A percentile compares a stretch with the other conserved stretches of the same genome.
Evolutionary conservation across 2,329 filamentous ascomycete genomes (phyloP).

Genomic region (Orbilia blumenaviensis): DNA sequence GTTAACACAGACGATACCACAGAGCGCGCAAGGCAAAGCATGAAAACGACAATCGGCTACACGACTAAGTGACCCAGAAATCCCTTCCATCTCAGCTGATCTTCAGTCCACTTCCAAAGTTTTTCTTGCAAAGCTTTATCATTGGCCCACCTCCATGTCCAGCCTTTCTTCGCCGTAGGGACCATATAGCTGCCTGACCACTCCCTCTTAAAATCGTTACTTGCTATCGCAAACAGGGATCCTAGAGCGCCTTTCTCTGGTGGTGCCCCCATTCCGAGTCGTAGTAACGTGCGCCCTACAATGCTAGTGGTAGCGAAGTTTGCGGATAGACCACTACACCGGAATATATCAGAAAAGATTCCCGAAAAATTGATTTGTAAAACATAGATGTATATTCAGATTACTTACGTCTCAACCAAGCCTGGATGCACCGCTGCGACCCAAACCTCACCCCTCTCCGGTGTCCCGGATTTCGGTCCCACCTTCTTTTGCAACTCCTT

Average conservation of each 20-base stretch:
- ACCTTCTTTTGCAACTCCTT: conserved; percentile 60
- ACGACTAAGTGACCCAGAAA: conserved; percentile 14
- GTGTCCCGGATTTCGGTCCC: conserved; percentile 58
- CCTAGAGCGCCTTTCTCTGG: conserved; percentile 34
- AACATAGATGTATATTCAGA: background rate
- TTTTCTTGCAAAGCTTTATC: conserved; percentile 33
- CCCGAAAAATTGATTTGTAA: background rate
- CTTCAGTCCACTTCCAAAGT: conserved; percentile 40
- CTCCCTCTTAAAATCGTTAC: conserved; percentile 36
- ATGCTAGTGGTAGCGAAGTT: conserved; percentile 13
- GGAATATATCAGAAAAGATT: background rate
- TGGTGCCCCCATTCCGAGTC: conserved; percentile 18
- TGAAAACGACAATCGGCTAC: background rate
- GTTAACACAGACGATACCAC: too few relatives aligned
- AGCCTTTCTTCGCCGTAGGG: conserved; percentile 20
- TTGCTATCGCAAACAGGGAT: conserved; percentile 21
- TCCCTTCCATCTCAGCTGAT: conserved; percentile 28
- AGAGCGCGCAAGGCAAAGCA: too few relatives aligned
- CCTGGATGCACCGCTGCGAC: conserved; percentile 62
- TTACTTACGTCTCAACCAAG: conserved; percentile 60
- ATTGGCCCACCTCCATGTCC: conserved; percentile 15
- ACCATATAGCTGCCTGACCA: conserved; percentile 43
- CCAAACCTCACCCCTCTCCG: conserved; percentile 61
- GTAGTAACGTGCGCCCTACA: conserved; percentile 22
- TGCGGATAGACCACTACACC: conserved; percentile 18